These are phyloP conservation scores for Nakazawaea peltata DNA, from an alignment of 805 yeast species.

Conservation along the genomic window DNA sequence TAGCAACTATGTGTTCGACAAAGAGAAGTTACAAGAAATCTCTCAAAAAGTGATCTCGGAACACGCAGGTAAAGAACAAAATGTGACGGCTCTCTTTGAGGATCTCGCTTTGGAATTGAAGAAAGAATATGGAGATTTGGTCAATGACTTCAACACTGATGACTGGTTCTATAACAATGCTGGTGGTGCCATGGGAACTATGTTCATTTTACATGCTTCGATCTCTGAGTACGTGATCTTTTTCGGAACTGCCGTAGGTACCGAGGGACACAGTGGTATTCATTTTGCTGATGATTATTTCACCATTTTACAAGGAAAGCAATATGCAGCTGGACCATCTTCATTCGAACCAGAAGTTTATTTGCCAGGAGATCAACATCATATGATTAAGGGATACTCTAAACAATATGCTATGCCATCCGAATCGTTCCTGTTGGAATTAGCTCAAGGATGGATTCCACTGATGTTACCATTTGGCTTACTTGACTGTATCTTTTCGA, in stretches of 20 bases:
- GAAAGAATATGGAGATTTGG: constrained; percentile 59
- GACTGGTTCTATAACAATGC: constrained; percentile 98
- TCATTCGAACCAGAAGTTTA: constrained; percentile 64
- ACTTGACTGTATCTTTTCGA: constrained; percentile 68
- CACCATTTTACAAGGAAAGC: constrained; percentile 77
- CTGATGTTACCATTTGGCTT: constrained; percentile 97
- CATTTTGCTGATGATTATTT: constrained; percentile 98
- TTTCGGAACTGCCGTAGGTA: constrained; percentile 90
- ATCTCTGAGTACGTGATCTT: constrained; percentile 86
- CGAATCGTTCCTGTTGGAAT: constrained; percentile 82
- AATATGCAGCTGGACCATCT: constrained; percentile 62
- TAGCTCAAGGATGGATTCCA: constrained; percentile 99
- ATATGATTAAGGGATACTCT: constrained; percentile 58
- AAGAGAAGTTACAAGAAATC: constrained; percentile 46
- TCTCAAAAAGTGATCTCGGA: constrained; percentile 44
- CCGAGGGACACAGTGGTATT: constrained; percentile 93
- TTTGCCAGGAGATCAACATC: constrained; percentile 82
- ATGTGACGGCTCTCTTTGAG: constrained; percentile 54
- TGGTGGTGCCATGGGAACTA: constrained; percentile 97
- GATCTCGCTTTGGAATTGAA: constrained; percentile 54
- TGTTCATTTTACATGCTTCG: constrained; percentile 94
- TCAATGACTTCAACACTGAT: constrained; percentile 64
- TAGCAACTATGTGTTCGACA: constrained; percentile 61
- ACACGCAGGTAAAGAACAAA: constrained; percentile 48
- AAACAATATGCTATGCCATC: constrained; percentile 85